Evolutionary conservation across 768 basidiomycete species (phyloP), one percentile per base, ranked within the genome.

Genomic region (Lentinula sp.): DNA sequence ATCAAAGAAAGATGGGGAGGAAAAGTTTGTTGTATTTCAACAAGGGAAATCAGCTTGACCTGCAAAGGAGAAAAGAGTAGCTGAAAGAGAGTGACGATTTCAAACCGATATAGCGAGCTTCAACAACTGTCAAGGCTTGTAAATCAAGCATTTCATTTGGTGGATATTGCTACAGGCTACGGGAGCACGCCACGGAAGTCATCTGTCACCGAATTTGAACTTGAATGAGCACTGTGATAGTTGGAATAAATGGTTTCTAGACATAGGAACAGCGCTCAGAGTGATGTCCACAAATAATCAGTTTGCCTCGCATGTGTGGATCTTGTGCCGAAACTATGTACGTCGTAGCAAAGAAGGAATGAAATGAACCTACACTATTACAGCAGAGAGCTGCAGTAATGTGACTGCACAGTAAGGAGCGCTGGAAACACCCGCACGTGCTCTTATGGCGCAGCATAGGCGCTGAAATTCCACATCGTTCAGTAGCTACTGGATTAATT

Each of bases 1-100:
- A 49, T 49, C 18, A 60, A 60, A 37, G 59, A 60, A 49, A 60
- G 59, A 23, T 50, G 48, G 48, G 50, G 59, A 23, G 8, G 48
- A 39, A 18, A 16, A 41, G 45, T 12, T n/a, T 28, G 49, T 50
- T 51, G 48, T 50, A 52, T 60, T 52, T 51, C 12, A 9, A n/a
- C 46, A 16, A 52, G 56, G 53, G 28, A 55, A 55, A 55, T 3
- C 23, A 43, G 56, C 37, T 37, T 39, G 33, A 15, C 18, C 20
- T 33, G 43, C 20, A 49, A 59, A 45, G 41, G 5, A 23, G 57
- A 8, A 49, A 15, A 46, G 16, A 23, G 39, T 20, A 48, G 28
- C 28, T 28, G 28, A 45, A 46, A 49, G 42, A 32, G 5, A n/a
- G 35, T 49, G 33, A 33, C n/a, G 32, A 28, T 23, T 33, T 51